Conservation (phyloP, 2,329 filamentous ascomycete species). For the Scedosporium boydii region DNA sequence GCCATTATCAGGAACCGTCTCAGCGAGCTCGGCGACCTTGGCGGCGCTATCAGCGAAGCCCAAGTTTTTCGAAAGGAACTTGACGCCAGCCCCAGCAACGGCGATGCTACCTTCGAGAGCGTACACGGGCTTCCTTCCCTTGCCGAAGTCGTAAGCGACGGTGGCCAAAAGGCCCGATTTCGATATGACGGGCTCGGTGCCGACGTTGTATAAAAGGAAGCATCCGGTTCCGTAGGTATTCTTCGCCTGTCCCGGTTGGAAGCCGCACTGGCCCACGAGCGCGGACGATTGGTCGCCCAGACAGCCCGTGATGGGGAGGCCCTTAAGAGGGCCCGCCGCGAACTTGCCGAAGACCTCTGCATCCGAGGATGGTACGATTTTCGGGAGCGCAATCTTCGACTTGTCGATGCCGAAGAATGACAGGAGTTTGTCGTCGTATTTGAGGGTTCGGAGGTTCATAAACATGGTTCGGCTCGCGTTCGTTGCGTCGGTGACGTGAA, state of each 20-base stretch:
- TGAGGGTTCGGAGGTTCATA: conserved; percentile 72
- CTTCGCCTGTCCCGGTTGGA: conserved; percentile 73
- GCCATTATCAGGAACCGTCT: conserved; percentile 59
- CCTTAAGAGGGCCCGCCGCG: conserved; percentile 54
- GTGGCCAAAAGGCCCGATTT: conserved; percentile 77
- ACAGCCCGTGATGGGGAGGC: conserved; percentile 69
- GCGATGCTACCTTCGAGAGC: conserved; percentile 78
- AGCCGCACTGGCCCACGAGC: conserved; percentile 77
- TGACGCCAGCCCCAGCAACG: conserved; percentile 71
- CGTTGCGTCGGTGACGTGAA: conserved; percentile 76
- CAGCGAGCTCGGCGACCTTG: conserved; percentile 40
- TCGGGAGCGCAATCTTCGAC: conserved; percentile 65
- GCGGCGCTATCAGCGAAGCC: conserved; percentile 44
- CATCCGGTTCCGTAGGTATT: conserved; percentile 89
- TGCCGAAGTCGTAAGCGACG: conserved; percentile 73
- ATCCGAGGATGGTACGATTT: conserved; percentile 75
- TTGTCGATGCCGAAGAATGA: conserved; percentile 66
- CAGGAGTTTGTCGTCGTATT: conserved; percentile 71
- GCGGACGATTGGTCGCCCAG: conserved; percentile 81
- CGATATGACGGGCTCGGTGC: conserved; percentile 75
- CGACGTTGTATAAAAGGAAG: conserved; percentile 84
- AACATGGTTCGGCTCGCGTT: conserved; percentile 93
- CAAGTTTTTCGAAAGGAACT: conserved; percentile 59
- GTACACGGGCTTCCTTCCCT: conserved; percentile 54
- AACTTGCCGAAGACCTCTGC: conserved; percentile 62